Percentiles rank a stretch among this genome's conserved stretches.
Conservation (phyloP, 306 rosid genomes). For the Alnus rubra region DNA sequence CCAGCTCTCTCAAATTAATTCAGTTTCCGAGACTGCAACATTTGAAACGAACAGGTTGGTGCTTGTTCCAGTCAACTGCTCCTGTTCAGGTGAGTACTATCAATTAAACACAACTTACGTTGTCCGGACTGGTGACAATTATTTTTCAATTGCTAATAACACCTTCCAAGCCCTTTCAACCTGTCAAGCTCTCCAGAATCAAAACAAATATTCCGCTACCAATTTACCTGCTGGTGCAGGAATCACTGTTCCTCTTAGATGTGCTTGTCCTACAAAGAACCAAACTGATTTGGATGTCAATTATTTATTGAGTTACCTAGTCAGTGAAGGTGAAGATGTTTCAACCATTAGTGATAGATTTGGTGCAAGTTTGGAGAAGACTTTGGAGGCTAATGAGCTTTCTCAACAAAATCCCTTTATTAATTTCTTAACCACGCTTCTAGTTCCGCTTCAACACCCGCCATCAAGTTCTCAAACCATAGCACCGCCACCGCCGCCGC, state of each 20-base stretch:
- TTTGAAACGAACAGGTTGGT: slow-evolving; percentile 54
- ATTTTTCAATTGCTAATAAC: slow-evolving; percentile 40
- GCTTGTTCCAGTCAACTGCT: slow-evolving; percentile 70
- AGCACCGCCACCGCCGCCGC: slow-evolving; percentile 31
- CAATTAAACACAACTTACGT: slow-evolving; percentile 62
- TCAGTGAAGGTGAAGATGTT: slow-evolving; percentile 44
- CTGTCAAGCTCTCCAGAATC: slow-evolving; percentile 61
- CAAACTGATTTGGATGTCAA: slow-evolving; percentile 56
- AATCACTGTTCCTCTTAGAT: slow-evolving; percentile 74
- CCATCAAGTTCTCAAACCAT: slow-evolving; percentile 51
- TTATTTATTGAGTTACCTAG: slow-evolving; percentile 59
- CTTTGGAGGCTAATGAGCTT: slow-evolving; percentile 66
- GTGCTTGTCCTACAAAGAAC: slow-evolving; percentile 87
- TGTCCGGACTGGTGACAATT: slow-evolving; percentile 32
- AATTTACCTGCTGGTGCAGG: slow-evolving; percentile 34
- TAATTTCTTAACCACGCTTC: slow-evolving; percentile 55
- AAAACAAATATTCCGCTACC: slow-evolving; percentile 31
- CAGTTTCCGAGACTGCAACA: slow-evolving; percentile 43
- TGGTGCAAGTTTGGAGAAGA: slow-evolving; percentile 23
- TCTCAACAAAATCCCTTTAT: slow-evolving; percentile 22
- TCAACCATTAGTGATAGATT: slow-evolving; percentile 36
- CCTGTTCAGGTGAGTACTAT: slow-evolving; percentile 67
- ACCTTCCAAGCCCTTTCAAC: slow-evolving; percentile 76
- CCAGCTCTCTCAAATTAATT: slow-evolving; percentile 52
- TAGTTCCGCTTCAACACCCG: slow-evolving; percentile 66